Evolutionary conservation across 2,329 filamentous ascomycete species (phyloP).

Genomic region (Cladosporium sp.): DNA sequence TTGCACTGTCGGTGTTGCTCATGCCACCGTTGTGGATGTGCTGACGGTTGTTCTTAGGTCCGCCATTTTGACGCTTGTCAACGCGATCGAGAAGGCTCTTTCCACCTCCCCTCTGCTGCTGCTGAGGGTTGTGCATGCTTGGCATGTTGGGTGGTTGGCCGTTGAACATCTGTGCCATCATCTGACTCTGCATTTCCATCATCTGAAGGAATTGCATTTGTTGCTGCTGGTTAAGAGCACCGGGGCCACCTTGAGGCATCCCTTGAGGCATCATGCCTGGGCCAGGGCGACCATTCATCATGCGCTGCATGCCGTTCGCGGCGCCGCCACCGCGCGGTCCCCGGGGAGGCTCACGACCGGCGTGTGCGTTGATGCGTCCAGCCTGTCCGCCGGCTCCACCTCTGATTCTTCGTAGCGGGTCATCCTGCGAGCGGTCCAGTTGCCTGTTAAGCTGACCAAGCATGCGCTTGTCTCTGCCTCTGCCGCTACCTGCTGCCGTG

Average conservation of each 20-base stretch:
- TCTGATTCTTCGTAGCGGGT: conserved; percentile 75
- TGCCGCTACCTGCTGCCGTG: conserved; percentile 39
- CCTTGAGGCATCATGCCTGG: conserved; percentile 42
- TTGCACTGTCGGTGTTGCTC: conserved; percentile 17
- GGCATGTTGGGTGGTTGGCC: conserved; percentile 17
- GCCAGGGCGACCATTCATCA: conserved; percentile 29
- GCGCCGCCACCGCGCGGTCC: conserved; percentile 57
- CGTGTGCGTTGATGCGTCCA: conserved; percentile 77
- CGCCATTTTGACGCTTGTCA: conserved; percentile 40
- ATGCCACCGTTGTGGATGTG: conserved; percentile 12
- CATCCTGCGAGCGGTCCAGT: conserved; percentile 73
- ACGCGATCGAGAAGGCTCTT: conserved; percentile 74
- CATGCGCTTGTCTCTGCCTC: conserved; percentile 71
- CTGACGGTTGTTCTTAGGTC: conserved; percentile 12
- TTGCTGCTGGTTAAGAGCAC: conserved; percentile 57
- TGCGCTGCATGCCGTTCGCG: conserved; percentile 40
- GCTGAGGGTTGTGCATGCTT: conserved; percentile 14
- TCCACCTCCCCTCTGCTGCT: conserved; percentile 30
- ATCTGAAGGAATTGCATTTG: conserved; percentile 67
- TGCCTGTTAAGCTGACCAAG: conserved; percentile 68
- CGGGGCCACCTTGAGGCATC: conserved; percentile 41
- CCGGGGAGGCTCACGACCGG: conserved; percentile 60
- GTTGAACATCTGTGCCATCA: conserved; percentile 68
- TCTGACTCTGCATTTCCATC: conserved; percentile 65
- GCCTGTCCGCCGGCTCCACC: conserved; percentile 55